Evolutionary conservation across 2,329 filamentous ascomycete species (phyloP), one percentile per base, ranked within the genome.

Genomic region (Paecilomyces variotii): DNA sequence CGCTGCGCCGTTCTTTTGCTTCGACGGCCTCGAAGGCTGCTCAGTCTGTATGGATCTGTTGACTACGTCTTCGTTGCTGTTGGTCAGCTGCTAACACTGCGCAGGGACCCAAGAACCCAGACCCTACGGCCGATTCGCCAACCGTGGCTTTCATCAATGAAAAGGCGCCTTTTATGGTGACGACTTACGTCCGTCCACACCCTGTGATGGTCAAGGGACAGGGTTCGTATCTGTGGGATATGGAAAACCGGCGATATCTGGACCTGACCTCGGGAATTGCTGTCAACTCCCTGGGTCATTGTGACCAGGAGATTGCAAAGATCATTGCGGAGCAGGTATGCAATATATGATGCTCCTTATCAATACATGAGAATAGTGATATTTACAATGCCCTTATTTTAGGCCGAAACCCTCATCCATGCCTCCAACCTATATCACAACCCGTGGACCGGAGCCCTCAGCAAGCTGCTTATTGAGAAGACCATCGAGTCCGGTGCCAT

Each of bases 391-490:
- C 27, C 26, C 26, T 7, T 24, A 10, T 55, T 32, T 35, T 57
- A 76, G 84, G 82, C 87, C 30, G 80, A 87, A 68, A 91, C 87
- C 6, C 84, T 99, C 55, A 83, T 97, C 58, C 94, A 99, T 75
- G 88, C 90, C 53, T 97, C 91, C 10, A 99, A 99, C 74, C 84
- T 99, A 24, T 99, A 97, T 82, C 89, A 97, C 77, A 99, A 97
- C 76, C 88, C 88, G 1, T 97, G 94, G 90, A 97, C 90, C 1
- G 93, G 93, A 32, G 86, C 88, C 1, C 85, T 99, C 56, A 96
- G 91, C 62, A 87, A 94, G 74, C 80, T 91, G 26, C 82, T 99
- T 26, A 84, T 99, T 34, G 84, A 93, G 67, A 87, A 88, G 74
- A 99, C 94, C 0, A 76, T 83, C 57, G 85, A 87, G 67, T 87